Base-by-base conservation (phyloP, 768 basidiomycete genomes). In the Tricholoma flavovirens region DNA sequence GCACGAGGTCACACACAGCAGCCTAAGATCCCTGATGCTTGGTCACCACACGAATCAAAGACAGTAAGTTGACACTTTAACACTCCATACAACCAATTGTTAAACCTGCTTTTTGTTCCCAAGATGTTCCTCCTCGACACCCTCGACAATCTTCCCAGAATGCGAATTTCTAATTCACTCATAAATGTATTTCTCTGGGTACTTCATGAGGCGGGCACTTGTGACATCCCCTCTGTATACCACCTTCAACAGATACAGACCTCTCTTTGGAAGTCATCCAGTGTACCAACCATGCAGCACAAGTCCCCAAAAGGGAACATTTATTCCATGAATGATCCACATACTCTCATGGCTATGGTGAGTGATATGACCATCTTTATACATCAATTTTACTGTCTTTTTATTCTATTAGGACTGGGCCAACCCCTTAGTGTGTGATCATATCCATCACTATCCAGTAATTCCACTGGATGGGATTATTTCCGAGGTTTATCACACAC, bases 151-250 rank as follows among this genome's bases (percentile, higher is more conserved):
- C 56, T 75, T 4, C 71, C 69, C 0, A 54, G 69, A 0, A 61
- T 72, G 15, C 66, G 64, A 10, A 56, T 75, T 3, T 72, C 72
- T 0, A 49, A 55, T 1, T 57, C n/a, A 1, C 56, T 71, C n/a
- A 60, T 75, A 59, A 67, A 64, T 26, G 54, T 71, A 10, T 57
- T 75, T 11, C 54, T 75, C 10, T 73, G 70, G 68, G 50, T 69
- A 8, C 61, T 73, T 22, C 40, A 61, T 5, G 64, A 67, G 33
- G 52, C 59, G 10, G 67, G 67, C 5, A 68, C 65, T 5, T 49
- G 49, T 2, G 55, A 67, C 32, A 69, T 74, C 5, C 73, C 71
- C 3, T 63, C 69, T 0, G 66, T 64, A 53, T 40, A 62, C 17
- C 45, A 24, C 0, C 63, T 70, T n/a, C 62, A 62, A 35, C 60